Base-by-base conservation (phyloP, 2,329 filamentous ascomycete species). In the Penicillium corylophilum region DNA sequence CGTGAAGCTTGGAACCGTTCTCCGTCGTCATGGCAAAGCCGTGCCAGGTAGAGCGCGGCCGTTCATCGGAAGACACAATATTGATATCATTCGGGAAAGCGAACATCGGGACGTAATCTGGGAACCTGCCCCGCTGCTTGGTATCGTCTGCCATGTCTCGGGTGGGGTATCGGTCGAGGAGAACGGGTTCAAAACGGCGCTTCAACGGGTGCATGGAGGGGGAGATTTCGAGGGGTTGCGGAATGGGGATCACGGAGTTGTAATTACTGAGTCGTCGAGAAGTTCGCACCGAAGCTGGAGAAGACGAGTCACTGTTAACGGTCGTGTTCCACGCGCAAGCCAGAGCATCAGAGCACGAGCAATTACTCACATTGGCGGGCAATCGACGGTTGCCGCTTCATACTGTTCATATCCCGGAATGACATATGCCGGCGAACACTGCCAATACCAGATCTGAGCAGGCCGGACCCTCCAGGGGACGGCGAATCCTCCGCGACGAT, bases 61-160 rank as follows among this genome's bases (percentile, higher is more conserved):
- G 83, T 69, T 96, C 90, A 66, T 99, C 94, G 1, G 92, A 92
- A 1, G 94, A 96, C 9, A 97, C 90, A 46, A 99, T 94, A 57
- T 91, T 91, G 63, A 99, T 94, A 71, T 99, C 94, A 72, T 97
- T 96, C 41, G 94, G 94, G 65, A 97, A 99, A 48, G 94, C 92
- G 72, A 99, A 99, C 94, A 99, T 97, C 50, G 94, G 94, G 16
- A 99, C 90, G 65, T 96, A 99, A 68, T 99, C 94, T 1, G 94
- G 94, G 67, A 99, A 97, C 51, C 83, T 86, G 48, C 90, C 91
- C 65, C 94, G 82, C 64, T 88, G 82, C 61, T 89, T 84, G 46
- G 88, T 73, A 62, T 96, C 92, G 52, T 96, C 91, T 20, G 85
- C 79, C 67, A 90, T 88, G 58, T 84, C 83, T 68, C 90, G 90